Evolutionary conservation across 768 basidiomycete species (phyloP).

Genomic region (Auricularia sp.): DNA sequence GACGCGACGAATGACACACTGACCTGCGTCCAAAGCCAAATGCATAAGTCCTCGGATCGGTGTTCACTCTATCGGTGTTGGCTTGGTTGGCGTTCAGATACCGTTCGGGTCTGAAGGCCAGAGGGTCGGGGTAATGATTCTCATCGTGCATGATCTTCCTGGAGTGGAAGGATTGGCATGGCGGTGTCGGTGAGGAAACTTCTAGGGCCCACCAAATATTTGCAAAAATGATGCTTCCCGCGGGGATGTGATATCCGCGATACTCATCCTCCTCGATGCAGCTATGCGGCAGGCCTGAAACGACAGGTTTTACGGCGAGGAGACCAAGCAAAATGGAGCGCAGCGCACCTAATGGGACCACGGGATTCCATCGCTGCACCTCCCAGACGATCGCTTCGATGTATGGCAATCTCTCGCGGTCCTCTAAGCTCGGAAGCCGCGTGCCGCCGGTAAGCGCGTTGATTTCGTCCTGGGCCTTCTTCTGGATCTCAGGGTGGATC

Average conservation of each 20-base stretch:
- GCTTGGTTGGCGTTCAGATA: conserved; percentile 11
- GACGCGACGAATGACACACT: conserved; percentile 7
- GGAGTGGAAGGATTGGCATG: background rate
- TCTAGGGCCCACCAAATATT: conserved; percentile 14
- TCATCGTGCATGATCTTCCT: conserved; percentile 49
- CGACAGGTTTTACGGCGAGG: too few species aligned
- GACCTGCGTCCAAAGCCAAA: conserved; percentile 42
- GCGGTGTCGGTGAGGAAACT: background rate
- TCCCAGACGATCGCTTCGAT: conserved; percentile 31
- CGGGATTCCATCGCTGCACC: conserved; percentile 19
- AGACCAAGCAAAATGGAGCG: too few species aligned
- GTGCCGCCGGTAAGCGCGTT: conserved; percentile 25
- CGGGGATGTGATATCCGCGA: conserved; percentile 26
- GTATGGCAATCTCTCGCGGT: conserved; percentile 26
- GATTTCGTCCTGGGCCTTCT: conserved; percentile 27
- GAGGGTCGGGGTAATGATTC: conserved; percentile 22
- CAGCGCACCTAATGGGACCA: conserved; percentile 12
- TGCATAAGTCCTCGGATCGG: conserved; percentile 35
- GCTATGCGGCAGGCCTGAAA: conserved; percentile 13
- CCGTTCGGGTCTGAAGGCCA: conserved; percentile 25
- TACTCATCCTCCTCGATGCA: conserved; percentile 23
- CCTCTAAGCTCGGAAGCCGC: conserved; percentile 27
- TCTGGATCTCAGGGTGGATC: conserved; percentile 17
- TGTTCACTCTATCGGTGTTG: background rate
- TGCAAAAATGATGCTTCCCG: conserved; percentile 18